Base-by-base conservation (phyloP, 2,329 filamentous ascomycete species). In the Botryosphaeria dothidea region DNA sequence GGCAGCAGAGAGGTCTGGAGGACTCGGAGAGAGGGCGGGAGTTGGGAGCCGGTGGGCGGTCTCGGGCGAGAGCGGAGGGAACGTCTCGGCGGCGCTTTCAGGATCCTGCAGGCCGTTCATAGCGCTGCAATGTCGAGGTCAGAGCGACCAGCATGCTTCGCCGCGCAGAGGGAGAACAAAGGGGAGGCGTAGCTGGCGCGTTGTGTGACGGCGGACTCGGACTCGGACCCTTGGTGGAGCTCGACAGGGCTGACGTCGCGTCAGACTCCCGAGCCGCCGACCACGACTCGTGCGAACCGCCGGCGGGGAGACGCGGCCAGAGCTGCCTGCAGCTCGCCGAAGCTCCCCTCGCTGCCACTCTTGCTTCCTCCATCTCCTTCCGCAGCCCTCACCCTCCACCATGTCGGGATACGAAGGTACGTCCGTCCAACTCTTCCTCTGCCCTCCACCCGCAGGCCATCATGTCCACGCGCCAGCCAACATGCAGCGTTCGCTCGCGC, bases 321-420 rank as follows among this genome's bases (percentile, higher is more conserved):
- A 48, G 43, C 38, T 64, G 51, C 45, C 56, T 51, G 29, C 63
- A 52, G 23, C 63, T n/a, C n/a, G 49, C 29, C 23, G 31, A 57
- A n/a, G n/a, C 48, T 36, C 19, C 27, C 19, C 25, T 29, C 17
- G n/a, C 34, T 23, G 11, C 45, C 31, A 23, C 19, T 17, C 15
- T n/a, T 15, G 8, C 60, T 21, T 19, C 34, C 13, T 27, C 34
- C 54, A 7, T 57, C 36, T 19, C 11, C 19, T 4, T 41, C 36
- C 51, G 19, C 51, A 38, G 6, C 31, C 31, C 29, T 25, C 62
- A 25, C 15, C 31, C 3, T 27, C 94, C 43, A 97, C 97, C 77
- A 98, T 98, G 94, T 89, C 93, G 7, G 79, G 79, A 67, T 82
- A 82, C 75, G 79, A 82, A 73, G 79, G 80, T 77, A 69, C 27